These are phyloP conservation scores for Tolypocladium album DNA, from an alignment of 2,329 filamentous ascomycete species.

Conservation along the genomic window DNA sequence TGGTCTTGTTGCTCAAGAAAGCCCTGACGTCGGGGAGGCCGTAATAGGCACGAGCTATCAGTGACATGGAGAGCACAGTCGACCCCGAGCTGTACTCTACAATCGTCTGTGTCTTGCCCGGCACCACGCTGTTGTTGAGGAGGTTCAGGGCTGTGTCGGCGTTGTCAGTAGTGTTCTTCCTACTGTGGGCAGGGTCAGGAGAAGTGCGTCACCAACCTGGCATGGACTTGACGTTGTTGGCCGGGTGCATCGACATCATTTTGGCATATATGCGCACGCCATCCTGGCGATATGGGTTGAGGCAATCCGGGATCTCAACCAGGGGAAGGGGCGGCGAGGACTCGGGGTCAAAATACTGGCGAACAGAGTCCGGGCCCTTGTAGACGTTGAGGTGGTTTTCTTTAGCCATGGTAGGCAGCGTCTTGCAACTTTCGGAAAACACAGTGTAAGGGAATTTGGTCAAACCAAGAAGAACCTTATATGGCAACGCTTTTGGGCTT, in stretches of 20 bases:
- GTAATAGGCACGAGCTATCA: slow-evolving; percentile 40
- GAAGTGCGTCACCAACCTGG: slow-evolving; percentile 28
- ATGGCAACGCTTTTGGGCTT: neutral
- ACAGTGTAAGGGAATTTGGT: too few species aligned
- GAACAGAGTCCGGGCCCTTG: slow-evolving; percentile 43
- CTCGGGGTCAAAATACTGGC: slow-evolving; percentile 50
- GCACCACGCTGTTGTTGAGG: slow-evolving; percentile 14
- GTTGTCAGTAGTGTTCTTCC: neutral
- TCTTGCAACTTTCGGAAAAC: neutral
- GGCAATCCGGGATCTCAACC: slow-evolving; percentile 44
- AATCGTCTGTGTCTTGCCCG: slow-evolving; percentile 35
- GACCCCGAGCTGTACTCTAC: slow-evolving; percentile 53
- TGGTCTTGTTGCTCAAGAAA: slow-evolving; percentile 49
- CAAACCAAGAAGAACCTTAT: neutral
- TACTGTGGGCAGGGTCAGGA: neutral
- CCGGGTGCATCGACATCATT: slow-evolving; percentile 54
- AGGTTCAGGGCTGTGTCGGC: slow-evolving; percentile 35
- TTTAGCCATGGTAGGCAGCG: slow-evolving; percentile 8
- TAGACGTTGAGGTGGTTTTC: slow-evolving; percentile 40
- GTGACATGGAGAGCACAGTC: slow-evolving; percentile 49
- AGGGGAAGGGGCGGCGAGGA: slow-evolving; percentile 45
- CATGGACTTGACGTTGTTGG: slow-evolving; percentile 55
- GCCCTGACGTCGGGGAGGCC: slow-evolving; percentile 40
- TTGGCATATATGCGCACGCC: slow-evolving; percentile 54
- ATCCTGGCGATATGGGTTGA: slow-evolving; percentile 48